Percentiles rank a stretch among this genome's conserved stretches.
Evolutionary conservation across 441 rosid genomes (phyloP).

Genomic region (Populus tomentosa): DNA sequence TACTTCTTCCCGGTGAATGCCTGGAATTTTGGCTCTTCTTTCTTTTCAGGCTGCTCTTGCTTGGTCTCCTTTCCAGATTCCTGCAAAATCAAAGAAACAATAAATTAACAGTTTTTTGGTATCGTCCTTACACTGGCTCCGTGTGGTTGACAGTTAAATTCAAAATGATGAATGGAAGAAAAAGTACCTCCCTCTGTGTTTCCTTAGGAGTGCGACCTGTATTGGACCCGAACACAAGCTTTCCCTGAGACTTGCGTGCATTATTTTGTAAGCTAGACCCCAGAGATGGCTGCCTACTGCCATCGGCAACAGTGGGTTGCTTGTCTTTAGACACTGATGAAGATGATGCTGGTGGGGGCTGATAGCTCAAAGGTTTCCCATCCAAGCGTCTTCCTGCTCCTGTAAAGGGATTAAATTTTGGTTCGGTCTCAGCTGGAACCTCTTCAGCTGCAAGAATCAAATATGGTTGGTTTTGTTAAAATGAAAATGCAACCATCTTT

Average conservation of each 20-base stretch:
- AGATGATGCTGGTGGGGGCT: conserved; percentile 37
- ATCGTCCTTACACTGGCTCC: neutral
- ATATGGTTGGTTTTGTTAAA: neutral
- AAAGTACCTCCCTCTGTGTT: conserved; percentile 34
- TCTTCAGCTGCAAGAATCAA: conserved; percentile 53
- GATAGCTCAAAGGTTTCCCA: conserved; percentile 60
- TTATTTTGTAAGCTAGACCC: conserved; percentile 45
- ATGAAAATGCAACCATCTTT: neutral
- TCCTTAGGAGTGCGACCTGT: conserved; percentile 38
- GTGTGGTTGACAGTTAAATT: neutral
- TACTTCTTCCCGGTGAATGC: conserved; percentile 83
- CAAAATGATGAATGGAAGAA: neutral
- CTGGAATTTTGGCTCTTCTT: conserved; percentile 81
- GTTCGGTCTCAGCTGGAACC: conserved; percentile 46
- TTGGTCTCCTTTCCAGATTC: conserved; percentile 53
- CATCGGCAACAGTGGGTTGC: conserved; percentile 35
- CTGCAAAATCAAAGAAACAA: conserved; percentile 29
- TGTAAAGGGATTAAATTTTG: conserved; percentile 78
- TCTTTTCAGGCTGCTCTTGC: conserved; percentile 49
- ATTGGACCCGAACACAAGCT: conserved; percentile 83
- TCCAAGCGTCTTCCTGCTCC: conserved; percentile 83
- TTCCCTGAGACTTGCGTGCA: conserved; percentile 69
- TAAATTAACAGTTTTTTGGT: neutral
- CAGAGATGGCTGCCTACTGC: conserved; percentile 31
- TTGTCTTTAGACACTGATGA: conserved; percentile 43